phyloP scores from a whole-genome alignment of 768 basidiomycete genomes.

The Trametes villosa region DNA sequence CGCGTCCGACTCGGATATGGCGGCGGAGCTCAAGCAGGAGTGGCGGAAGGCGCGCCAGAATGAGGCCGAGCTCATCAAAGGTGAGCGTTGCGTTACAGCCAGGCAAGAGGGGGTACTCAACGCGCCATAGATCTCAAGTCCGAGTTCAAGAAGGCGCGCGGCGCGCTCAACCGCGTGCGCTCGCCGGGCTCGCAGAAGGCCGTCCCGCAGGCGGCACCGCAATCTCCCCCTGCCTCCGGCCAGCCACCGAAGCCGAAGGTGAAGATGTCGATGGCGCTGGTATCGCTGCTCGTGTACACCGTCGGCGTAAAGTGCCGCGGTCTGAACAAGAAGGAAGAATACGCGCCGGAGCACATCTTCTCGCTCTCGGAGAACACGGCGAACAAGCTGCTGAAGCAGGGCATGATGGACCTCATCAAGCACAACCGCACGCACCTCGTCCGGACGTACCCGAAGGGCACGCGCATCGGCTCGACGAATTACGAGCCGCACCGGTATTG shows the following conservation, averaged over 20 bases:
- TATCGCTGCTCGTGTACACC: slow-evolving; percentile 86
- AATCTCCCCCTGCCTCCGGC: not conserved
- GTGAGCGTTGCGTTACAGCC: slow-evolving; percentile 18
- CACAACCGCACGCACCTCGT: slow-evolving; percentile 86
- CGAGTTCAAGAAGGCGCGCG: slow-evolving; percentile 45
- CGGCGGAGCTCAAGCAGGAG: slow-evolving; percentile 33
- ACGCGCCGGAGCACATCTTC: slow-evolving; percentile 89
- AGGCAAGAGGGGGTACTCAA: not conserved
- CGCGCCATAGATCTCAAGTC: slow-evolving; percentile 41
- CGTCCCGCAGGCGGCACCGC: slow-evolving; percentile 2
- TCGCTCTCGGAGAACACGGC: slow-evolving; percentile 87
- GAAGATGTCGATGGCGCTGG: slow-evolving; percentile 77
- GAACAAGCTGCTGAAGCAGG: slow-evolving; percentile 72
- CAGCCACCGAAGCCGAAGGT: slow-evolving; percentile 50
- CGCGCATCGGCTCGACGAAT: slow-evolving; percentile 80
- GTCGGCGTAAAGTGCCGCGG: slow-evolving; percentile 95
- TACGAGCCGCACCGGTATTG: slow-evolving; percentile 90
- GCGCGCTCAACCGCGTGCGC: slow-evolving; percentile 45
- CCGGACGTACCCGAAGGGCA: slow-evolving; percentile 86
- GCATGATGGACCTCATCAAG: slow-evolving; percentile 75
- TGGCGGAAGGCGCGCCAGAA: slow-evolving; percentile 36
- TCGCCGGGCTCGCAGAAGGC: slow-evolving; percentile 18
- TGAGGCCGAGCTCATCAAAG: slow-evolving; percentile 41
- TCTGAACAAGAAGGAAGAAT: slow-evolving; percentile 82
- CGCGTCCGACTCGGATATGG: slow-evolving; percentile 36